These are phyloP conservation scores for Nothophoma quercina DNA, from an alignment of 2,329 filamentous ascomycete species.

Conservation along the genomic window DNA sequence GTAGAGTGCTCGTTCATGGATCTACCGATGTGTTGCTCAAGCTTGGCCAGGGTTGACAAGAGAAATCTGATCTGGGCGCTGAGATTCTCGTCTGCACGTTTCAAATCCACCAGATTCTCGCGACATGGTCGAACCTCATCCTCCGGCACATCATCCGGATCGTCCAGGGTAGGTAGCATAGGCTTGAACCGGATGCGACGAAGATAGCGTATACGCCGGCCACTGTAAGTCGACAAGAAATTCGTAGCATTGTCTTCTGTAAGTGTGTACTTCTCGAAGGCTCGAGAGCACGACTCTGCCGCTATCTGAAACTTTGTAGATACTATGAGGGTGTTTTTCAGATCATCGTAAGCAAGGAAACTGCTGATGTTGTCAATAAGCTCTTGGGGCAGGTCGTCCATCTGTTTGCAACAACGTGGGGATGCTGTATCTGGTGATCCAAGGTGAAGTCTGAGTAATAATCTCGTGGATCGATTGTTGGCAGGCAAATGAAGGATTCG, in stretches of 20 bases:
- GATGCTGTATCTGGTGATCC: too few relatives aligned
- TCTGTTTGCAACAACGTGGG: too few relatives aligned
- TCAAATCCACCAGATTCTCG: too few relatives aligned
- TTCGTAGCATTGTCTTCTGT: neutral
- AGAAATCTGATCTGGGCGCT: slow-evolving; percentile 19
- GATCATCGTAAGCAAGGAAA: slow-evolving; percentile 9
- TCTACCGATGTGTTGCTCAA: neutral
- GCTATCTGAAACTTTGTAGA: slow-evolving; percentile 17
- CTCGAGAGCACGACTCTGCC: slow-evolving; percentile 21
- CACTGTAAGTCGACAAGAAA: slow-evolving; percentile 16
- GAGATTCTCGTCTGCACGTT: slow-evolving; percentile 14
- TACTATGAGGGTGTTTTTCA: slow-evolving; percentile 21
- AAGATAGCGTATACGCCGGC: slow-evolving; percentile 15
- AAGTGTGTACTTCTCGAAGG: slow-evolving; percentile 10
- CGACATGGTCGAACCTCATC: too few relatives aligned
- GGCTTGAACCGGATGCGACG: slow-evolving; percentile 6
- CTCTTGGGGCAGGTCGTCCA: slow-evolving; percentile 24
- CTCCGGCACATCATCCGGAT: neutral
- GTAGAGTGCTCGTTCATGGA: neutral
- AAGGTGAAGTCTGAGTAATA: too few relatives aligned
- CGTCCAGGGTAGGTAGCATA: neutral
- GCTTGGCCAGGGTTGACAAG: slow-evolving; percentile 3
- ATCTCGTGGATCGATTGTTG: too few relatives aligned
- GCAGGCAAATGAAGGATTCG: too few relatives aligned
- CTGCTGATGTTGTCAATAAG: slow-evolving; percentile 22